Conservation (phyloP, 1,284 basidiomycete genomes). For the Ustilago hordei region DNA sequence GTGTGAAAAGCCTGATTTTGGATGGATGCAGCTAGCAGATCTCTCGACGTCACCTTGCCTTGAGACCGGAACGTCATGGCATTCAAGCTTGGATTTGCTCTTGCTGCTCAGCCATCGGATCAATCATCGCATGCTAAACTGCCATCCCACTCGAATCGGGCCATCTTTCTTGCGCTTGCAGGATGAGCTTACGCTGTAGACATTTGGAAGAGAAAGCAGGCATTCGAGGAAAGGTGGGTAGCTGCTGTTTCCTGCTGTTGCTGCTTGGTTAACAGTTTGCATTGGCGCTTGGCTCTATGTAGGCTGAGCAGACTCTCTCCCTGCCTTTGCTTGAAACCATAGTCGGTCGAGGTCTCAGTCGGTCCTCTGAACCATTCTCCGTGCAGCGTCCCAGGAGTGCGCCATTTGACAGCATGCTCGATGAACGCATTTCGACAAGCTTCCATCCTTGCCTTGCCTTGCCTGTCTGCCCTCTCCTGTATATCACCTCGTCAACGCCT, state of each 20-base stretch:
- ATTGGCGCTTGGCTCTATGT: constrained; percentile 2
- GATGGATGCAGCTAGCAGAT: constrained; percentile 31
- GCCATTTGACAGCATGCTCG: constrained; percentile 11
- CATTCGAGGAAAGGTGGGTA: background rate
- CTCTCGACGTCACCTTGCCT: constrained; percentile 35
- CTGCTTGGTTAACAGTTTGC: background rate
- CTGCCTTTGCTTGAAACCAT: constrained; percentile 2
- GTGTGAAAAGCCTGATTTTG: background rate
- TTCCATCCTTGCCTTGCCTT: constrained; percentile 13
- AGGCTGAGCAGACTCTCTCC: constrained; percentile 6
- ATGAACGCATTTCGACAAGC: constrained; percentile 40
- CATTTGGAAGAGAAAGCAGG: background rate
- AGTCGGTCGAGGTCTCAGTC: background rate
- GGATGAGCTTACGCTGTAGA: background rate
- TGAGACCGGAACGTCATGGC: background rate
- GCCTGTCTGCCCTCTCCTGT: background rate
- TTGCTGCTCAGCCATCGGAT: background rate
- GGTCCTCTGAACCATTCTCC: constrained; percentile 5
- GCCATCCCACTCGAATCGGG: background rate
- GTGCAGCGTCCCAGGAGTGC: background rate
- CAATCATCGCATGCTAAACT: background rate
- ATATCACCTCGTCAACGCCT: background rate
- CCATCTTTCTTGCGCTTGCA: background rate
- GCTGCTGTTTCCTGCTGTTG: background rate
- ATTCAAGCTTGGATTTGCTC: background rate